Percentiles rank a stretch among this genome's conserved stretches.
Evolutionary conservation across 192 early-diverging fungal genomes (phyloP).

Genomic region (Umbelopsis vinacea): DNA sequence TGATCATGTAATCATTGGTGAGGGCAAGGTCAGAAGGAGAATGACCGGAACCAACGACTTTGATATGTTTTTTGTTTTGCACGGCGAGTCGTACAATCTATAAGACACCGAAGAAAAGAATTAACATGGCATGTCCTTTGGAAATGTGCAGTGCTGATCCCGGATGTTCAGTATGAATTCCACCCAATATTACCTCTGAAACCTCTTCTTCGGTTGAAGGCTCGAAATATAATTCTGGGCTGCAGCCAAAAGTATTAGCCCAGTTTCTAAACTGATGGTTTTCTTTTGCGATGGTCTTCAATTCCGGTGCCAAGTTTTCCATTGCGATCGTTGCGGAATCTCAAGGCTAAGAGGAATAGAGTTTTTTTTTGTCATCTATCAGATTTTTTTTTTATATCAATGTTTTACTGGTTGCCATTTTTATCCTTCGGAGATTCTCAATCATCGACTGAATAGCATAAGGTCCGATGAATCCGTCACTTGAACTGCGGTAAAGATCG

Average conservation of each 20-base stretch:
- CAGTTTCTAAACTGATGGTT: constrained; percentile 63
- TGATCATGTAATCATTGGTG: constrained; percentile 67
- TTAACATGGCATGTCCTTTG: not conserved
- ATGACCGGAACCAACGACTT: constrained; percentile 72
- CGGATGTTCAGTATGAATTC: no score
- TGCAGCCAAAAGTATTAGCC: constrained; percentile 66
- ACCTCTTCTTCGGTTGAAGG: constrained; percentile 65
- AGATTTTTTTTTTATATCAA: constrained; percentile 7
- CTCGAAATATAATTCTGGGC: constrained; percentile 60
- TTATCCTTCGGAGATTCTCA: not conserved
- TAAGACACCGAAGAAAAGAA: not conserved
- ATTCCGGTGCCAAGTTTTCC: constrained; percentile 7
- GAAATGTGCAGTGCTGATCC: not conserved
- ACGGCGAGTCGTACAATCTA: constrained; percentile 54
- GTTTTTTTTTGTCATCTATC: not conserved
- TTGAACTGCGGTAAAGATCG: no score
- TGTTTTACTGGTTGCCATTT: not conserved
- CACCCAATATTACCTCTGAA: constrained; percentile 47
- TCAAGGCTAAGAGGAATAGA: not conserved
- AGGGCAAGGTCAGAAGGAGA: constrained; percentile 78
- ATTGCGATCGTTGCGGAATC: not conserved
- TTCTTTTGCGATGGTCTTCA: constrained; percentile 29
- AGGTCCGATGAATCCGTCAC: no score
- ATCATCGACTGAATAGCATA: not conserved
- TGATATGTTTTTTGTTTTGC: constrained; percentile 52